Conservation (phyloP, 2,329 filamentous ascomycete genomes). For the Drechslerella dactyloides region DNA sequence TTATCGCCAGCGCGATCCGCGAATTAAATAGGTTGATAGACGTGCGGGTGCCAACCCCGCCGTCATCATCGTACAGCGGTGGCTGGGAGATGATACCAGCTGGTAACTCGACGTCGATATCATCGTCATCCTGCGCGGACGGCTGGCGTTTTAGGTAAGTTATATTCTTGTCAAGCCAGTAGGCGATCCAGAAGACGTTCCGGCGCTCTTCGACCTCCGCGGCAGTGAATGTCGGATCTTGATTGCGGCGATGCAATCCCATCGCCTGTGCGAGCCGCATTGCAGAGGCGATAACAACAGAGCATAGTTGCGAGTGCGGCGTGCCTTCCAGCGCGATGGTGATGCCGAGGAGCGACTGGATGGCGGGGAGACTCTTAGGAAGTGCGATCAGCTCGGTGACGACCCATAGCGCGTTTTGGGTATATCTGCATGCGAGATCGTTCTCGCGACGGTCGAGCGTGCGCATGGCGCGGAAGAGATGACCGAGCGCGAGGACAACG, state of each 20-base stretch:
- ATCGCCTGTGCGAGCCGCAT: slow-evolving; percentile 54
- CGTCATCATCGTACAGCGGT: slow-evolving; percentile 1
- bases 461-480: slow-evolving; percentile 52
- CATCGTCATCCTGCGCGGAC: slow-evolving; percentile 69
- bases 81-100: slow-evolving; percentile 36
- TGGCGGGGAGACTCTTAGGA: slow-evolving; percentile 44
- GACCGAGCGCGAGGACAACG: slow-evolving; percentile 53
- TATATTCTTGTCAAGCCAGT: slow-evolving; percentile 70
- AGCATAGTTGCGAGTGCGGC: slow-evolving; percentile 51
- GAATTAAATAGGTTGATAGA: slow-evolving; percentile 49
- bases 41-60: slow-evolving; percentile 3
- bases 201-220: slow-evolving; percentile 59
- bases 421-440: slow-evolving; percentile 45
- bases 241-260: slow-evolving; percentile 52
- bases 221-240: slow-evolving; percentile 31
- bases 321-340: slow-evolving; percentile 53
- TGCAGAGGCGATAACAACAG: slow-evolving; percentile 52
- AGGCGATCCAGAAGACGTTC: slow-evolving; percentile 71
- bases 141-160: slow-evolving; percentile 68
- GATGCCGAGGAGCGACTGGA: slow-evolving; percentile 55
- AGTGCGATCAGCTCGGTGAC: slow-evolving; percentile 52
- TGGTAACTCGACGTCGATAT: slow-evolving; percentile 57
- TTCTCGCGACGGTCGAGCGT: slow-evolving; percentile 44
- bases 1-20: slow-evolving; percentile 50
- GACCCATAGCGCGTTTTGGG: slow-evolving; percentile 52